Evolutionary conservation across 139 green algal species (phyloP).

Genomic region (Chlorella sp.): DNA sequence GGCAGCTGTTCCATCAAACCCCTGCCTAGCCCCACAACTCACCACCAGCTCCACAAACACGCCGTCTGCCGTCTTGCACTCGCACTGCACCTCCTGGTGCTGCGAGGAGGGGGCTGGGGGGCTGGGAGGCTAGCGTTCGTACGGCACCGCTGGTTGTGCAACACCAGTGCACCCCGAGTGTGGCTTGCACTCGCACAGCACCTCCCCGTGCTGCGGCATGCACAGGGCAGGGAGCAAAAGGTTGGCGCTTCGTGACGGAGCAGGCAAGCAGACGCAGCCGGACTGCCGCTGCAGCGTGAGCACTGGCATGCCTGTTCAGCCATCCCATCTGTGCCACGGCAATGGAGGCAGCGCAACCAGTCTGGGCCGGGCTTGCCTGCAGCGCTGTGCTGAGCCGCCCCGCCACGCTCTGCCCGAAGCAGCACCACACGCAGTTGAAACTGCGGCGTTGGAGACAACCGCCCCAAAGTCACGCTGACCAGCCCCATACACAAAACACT

Average conservation of each 20-base stretch:
- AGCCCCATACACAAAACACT: too few species aligned
- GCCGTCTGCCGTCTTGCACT: slow-evolving; percentile 7
- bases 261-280: too few species aligned
- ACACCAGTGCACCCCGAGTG: too few species aligned
- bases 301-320: too few species aligned
- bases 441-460: neutral
- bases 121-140: neutral
- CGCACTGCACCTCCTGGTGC: slow-evolving; percentile 22
- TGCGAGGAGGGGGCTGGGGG: neutral
- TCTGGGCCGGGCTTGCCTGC: neutral
- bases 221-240: too few species aligned
- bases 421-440: slow-evolving; percentile 9
- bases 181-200: slow-evolving; percentile 18
- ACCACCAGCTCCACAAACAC: slow-evolving; percentile 33
- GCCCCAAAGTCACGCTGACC: too few species aligned
- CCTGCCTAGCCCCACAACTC: neutral
- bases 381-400: slow-evolving; percentile 21
- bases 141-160: too few species aligned
- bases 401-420: slow-evolving; percentile 14
- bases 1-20: neutral
- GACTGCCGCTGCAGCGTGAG: too few species aligned
- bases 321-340: too few species aligned
- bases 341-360: too few species aligned
- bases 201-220: neutral
- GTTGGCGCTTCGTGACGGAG: too few species aligned